Percentiles rank a stretch among this genome's conserved stretches.
phyloP scores from a whole-genome alignment of 2,329 filamentous ascomycete genomes.

The Dothistroma septosporum region DNA sequence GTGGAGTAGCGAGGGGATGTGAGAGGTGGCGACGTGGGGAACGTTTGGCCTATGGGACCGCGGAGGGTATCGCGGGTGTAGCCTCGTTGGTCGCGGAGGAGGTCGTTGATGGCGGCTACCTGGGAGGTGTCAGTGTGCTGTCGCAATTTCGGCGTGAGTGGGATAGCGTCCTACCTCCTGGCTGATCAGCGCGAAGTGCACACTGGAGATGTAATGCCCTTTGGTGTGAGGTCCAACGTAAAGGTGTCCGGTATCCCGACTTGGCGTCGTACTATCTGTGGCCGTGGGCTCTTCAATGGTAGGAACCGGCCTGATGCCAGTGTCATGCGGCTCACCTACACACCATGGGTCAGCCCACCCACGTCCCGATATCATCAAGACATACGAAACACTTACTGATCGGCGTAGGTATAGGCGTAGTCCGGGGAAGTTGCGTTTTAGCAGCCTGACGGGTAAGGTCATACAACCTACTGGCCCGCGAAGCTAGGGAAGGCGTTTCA shows the following conservation, averaged over 20 bases:
- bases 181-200: slow-evolving; percentile 21
- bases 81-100: slow-evolving; percentile 15
- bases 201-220: slow-evolving; percentile 21
- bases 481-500: slow-evolving; percentile 20
- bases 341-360: background rate
- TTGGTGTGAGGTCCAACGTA: slow-evolving; percentile 24
- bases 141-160: too few relatives aligned
- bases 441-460: slow-evolving; percentile 17
- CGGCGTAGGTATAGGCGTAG: background rate
- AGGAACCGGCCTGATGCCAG: background rate
- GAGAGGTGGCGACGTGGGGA: slow-evolving; percentile 17
- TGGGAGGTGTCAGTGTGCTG: background rate
- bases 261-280: slow-evolving; percentile 15
- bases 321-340: background rate
- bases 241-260: slow-evolving; percentile 19
- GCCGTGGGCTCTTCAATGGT: background rate
- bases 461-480: slow-evolving; percentile 18
- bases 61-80: slow-evolving; percentile 11
- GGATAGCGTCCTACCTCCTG: slow-evolving; percentile 12
- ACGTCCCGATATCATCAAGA: background rate
- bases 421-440: background rate
- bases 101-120: slow-evolving; percentile 22
- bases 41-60: slow-evolving; percentile 17
- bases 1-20: slow-evolving; percentile 10
- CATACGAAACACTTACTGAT: slow-evolving; percentile 3